Evolutionary conservation across 2,329 filamentous ascomycete species (phyloP), one percentile per base, ranked within the genome.

Genomic region (Aphanoascus verrucosus): DNA sequence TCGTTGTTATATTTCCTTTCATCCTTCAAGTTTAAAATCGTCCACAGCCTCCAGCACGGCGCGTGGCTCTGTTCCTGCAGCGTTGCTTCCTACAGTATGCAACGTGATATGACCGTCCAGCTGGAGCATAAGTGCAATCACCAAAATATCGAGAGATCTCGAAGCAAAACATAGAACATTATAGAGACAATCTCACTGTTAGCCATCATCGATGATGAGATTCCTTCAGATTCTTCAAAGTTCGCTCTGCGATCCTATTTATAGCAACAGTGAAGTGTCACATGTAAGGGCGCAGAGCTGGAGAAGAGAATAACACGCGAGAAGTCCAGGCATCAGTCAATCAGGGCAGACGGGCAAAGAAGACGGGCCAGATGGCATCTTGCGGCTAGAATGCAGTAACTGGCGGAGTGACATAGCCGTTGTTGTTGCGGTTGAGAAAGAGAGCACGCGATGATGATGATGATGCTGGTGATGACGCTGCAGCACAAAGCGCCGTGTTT

Each of bases 351-450:
- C 6, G 1, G n/a, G 37, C 3, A 42, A 3, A 43, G 28, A 51
- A 20, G 20, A 51, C 40, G 34, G 49, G 43, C 14, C 43, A 46
- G 28, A 44, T 51, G 49, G 49, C 49, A 51, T 51, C 40, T 44
- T 44, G 23, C 35, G 12, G 12, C 11, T 7, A 6, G n/a, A n/a
- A 9, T n/a, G 45, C 12, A 48, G 15, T 12, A 48, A 19, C 17
- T 5, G 35, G 14, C 6, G 1, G 6, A 28, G 20, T 20, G 12
- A 40, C n/a, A 17, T 19, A 20, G 34, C 9, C 11, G 38, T 8
- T 15, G 38, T 41, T 19, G n/a, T 41, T 41, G 23, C 7, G 23
- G 23, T 28, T 28, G 23, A 28, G 3, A 28, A 7, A 3, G 23
- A 28, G 23, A 28, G 23, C 23, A 28, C 23, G 23, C 23, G 23